Base-by-base conservation (phyloP, 257 asterid genomes). In the Jacaranda mimosifolia region DNA sequence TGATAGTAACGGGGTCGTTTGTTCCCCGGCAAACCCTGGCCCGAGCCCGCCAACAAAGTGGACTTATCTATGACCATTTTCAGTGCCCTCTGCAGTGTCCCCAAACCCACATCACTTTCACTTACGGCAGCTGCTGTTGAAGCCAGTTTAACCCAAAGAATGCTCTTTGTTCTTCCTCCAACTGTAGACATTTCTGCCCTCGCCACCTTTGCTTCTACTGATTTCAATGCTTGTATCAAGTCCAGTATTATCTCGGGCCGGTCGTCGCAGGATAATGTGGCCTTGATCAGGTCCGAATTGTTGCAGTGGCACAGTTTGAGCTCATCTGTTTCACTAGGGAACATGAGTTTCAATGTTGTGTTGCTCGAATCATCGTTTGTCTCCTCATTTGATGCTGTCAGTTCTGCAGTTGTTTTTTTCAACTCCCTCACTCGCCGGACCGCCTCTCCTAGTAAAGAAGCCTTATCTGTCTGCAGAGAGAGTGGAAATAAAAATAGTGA, bases 161-260 rank as follows among this genome's bases (percentile, higher is more conserved):
- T 80, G 74, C 77, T 81, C 82, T 86, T 94, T 12, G 89, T 90
- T 68, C 98, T 77, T 55, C 97, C 98, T 8, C 94, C 97, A 0
- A 94, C 83, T 14, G 97, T 91, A n/a, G 96, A 81, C 94, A 92
- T 94, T 70, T 94, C 97, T 7, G 97, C 97, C 80, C 88, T 74
- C 64, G 82, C 83, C 75, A 81, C 91, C 85, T 86, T 92, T 3
- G 91, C 96, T 53, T 83, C 77, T 5, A 84, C 90, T 6, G 88
- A 14, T 26, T 85, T 88, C 77, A 94, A 80, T 48, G 97, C 98
- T 83, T 77, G 76, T 35, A 82, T 88, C 70, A 89, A 49, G 48
- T 94, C 97, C 56, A 63, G 0, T 52, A 94, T 72, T 13, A 94
- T 82, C 42, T 86, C 94, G 11, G 96, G 94, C 85, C 97, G 52